These are phyloP conservation scores for Vickermania ingenoplastis DNA, from an alignment of 208 protist genomes.

Conservation along the genomic window DNA sequence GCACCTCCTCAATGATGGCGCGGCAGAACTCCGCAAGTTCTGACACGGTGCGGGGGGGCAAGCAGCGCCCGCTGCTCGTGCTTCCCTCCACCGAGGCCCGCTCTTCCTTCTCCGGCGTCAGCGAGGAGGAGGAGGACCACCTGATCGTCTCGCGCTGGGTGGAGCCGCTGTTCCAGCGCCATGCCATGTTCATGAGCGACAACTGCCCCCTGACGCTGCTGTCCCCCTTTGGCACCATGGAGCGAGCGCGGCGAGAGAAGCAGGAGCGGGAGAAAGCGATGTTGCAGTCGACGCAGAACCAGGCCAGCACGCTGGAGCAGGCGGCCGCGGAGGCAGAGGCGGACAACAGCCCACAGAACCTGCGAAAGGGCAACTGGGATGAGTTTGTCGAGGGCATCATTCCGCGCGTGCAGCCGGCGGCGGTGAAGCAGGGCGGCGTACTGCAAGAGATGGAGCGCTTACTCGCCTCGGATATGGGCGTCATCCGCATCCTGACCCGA, in stretches of 20 bases:
- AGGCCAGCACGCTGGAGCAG: background rate
- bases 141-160: conserved; percentile 44
- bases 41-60: background rate
- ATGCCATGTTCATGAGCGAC: conserved; percentile 36
- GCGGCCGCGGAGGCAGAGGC: background rate
- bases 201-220: conserved; percentile 53
- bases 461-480: conserved; percentile 16
- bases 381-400: conserved; percentile 51
- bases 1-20: background rate
- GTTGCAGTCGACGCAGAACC: background rate
- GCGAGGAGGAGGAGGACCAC: conserved; percentile 4
- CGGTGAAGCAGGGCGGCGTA: conserved; percentile 22
- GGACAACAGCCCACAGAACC: conserved; percentile 5
- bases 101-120: background rate
- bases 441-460: conserved; percentile 23
- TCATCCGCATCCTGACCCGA: conserved; percentile 41
- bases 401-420: conserved; percentile 31
- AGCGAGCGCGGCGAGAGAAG: conserved; percentile 58
- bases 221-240: conserved; percentile 38
- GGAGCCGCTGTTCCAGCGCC: conserved; percentile 57
- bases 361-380: conserved; percentile 23
- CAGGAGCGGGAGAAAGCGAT: conserved; percentile 18
- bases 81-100: background rate
- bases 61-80: background rate
- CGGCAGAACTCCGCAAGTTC: background rate